phyloP scores from a whole-genome alignment of 768 basidiomycete genomes.

The Leccinum sublutescens region DNA sequence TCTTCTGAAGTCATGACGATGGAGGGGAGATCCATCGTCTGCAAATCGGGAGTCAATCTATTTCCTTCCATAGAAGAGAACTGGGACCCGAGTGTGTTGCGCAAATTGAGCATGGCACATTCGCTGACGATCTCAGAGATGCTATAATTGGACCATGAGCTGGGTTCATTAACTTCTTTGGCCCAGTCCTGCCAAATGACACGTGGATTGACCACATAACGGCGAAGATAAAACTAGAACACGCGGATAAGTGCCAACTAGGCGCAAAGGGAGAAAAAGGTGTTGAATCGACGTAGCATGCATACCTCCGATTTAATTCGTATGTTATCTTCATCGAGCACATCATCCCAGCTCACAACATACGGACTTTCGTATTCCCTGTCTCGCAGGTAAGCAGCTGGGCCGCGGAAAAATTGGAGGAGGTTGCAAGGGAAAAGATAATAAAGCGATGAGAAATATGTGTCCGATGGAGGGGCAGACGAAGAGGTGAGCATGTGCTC shows the following conservation, averaged over 20 bases:
- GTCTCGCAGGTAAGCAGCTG: conserved; percentile 59
- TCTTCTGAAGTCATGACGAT: conserved; percentile 21
- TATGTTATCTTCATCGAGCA: conserved; percentile 66
- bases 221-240: conserved; percentile 61
- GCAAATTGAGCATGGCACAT: conserved; percentile 64
- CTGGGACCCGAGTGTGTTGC: conserved; percentile 50
- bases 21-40: conserved; percentile 3
- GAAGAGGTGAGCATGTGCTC: conserved; percentile 58
- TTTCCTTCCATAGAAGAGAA: neutral
- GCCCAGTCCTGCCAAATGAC: conserved; percentile 65
- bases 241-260: conserved; percentile 3
- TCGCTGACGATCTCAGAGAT: conserved; percentile 64
- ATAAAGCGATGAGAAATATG: conserved; percentile 78
- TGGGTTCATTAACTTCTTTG: conserved; percentile 59
- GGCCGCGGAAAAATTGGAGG: conserved; percentile 71
- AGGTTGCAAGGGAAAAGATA: conserved; percentile 91
- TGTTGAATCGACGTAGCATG: neutral
- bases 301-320: conserved; percentile 71
- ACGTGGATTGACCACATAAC: conserved; percentile 71
- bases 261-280: neutral
- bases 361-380: conserved; percentile 56
- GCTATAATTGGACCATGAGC: conserved; percentile 67
- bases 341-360: conserved; percentile 66
- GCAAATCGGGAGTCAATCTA: conserved; percentile 4
- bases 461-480: conserved; percentile 56